Evolutionary conservation across 345 rosid species (phyloP).

Genomic region (Pistacia atlantica): DNA sequence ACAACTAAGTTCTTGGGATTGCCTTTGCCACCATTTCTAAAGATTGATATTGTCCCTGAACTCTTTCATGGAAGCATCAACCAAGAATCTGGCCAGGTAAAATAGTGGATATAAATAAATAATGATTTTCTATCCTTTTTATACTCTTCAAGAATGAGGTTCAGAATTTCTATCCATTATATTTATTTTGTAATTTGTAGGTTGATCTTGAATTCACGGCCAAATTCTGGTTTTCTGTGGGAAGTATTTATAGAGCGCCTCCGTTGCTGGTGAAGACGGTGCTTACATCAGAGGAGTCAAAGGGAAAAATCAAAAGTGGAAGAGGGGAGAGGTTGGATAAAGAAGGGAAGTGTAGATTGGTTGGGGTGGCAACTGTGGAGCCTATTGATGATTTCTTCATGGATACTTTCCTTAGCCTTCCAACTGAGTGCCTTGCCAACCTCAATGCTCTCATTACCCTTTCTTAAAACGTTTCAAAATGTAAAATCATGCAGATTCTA

Average conservation of each 20-base stretch:
- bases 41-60: constrained; percentile 78
- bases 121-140: no score
- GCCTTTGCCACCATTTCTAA: constrained; percentile 75
- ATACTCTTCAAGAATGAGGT: no score
- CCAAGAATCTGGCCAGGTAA: constrained; percentile 67
- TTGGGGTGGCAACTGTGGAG: constrained; percentile 74
- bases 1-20: constrained; percentile 77
- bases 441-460: constrained; percentile 61
- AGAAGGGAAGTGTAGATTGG: constrained; percentile 80
- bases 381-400: constrained; percentile 64
- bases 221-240: constrained; percentile 65
- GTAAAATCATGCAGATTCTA: neutral
- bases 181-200: constrained; percentile 45
- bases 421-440: constrained; percentile 77
- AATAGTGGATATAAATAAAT: neutral
- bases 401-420: constrained; percentile 75
- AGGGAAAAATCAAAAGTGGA: constrained; percentile 56
- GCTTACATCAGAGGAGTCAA: constrained; percentile 73
- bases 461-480: constrained; percentile 15
- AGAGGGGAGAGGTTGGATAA: constrained; percentile 65
- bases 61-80: constrained; percentile 62
- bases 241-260: constrained; percentile 67
- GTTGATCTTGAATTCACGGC: constrained; percentile 80
- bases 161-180: no score
- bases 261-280: constrained; percentile 76